phyloP scores from a whole-genome alignment of 805 yeast species.

The Myxozyma neglecta region DNA sequence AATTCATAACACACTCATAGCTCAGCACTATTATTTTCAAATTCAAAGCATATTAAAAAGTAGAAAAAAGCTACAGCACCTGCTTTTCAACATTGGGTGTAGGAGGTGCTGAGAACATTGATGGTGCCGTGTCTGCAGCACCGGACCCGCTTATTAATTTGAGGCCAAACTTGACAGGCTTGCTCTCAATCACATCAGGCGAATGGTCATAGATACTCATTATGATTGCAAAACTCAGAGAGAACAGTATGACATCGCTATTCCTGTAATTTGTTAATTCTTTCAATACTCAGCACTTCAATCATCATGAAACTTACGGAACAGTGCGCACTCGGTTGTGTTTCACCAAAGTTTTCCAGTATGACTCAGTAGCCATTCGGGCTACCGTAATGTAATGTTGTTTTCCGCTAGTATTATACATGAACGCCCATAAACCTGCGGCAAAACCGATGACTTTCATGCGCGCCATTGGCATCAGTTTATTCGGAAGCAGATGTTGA shows the following conservation, averaged over 20 bases:
- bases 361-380: constrained; percentile 42
- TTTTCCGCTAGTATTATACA: constrained; percentile 40
- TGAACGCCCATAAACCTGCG: constrained; percentile 46
- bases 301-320: constrained; percentile 12
- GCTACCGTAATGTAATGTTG: constrained; percentile 36
- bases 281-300: not conserved
- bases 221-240: constrained; percentile 38
- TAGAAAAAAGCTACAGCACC: not conserved
- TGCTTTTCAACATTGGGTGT: constrained; percentile 19
- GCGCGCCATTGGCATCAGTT: constrained; percentile 38
- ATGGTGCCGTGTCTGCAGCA: constrained; percentile 2
- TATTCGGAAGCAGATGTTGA: constrained; percentile 39
- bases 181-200: constrained; percentile 35
- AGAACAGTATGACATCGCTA: constrained; percentile 41
- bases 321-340: constrained; percentile 35
- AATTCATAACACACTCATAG: too few relatives aligned
- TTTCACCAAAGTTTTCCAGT: constrained; percentile 40
- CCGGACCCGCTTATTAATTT: constrained; percentile 10
- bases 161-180: constrained; percentile 17
- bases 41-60: not conserved
- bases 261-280: constrained; percentile 6
- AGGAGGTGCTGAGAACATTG: constrained; percentile 8
- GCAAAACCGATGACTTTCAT: constrained; percentile 44
- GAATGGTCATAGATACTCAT: constrained; percentile 38
- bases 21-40: not conserved